Evolutionary conservation across 2,329 filamentous ascomycete species (phyloP).

Genomic region (Lecanicillium sp.): DNA sequence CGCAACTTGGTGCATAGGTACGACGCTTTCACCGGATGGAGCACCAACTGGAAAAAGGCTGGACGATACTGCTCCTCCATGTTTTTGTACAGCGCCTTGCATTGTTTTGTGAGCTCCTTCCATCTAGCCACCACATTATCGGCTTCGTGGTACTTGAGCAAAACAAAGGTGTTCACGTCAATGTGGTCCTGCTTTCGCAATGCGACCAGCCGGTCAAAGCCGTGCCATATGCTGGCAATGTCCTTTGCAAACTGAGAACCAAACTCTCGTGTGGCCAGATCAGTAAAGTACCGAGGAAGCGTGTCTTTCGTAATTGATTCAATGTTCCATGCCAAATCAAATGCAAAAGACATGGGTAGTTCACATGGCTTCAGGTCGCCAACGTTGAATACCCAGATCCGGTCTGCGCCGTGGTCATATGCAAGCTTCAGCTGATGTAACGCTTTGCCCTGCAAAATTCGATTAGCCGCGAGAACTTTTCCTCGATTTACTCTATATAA

Average conservation of each 20-base stretch:
- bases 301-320: conserved; percentile 29
- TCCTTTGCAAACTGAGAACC: conserved; percentile 32
- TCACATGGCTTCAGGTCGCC: conserved; percentile 53
- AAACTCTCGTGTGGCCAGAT: conserved; percentile 43
- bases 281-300: conserved; percentile 33
- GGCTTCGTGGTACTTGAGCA: conserved; percentile 53
- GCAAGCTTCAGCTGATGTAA: conserved; percentile 48
- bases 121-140: conserved; percentile 45
- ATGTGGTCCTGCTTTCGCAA: conserved; percentile 53
- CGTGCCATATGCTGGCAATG: conserved; percentile 41
- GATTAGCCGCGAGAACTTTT: background rate
- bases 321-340: conserved; percentile 50
- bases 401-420: conserved; percentile 35
- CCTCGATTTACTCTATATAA: fast-evolving
- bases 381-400: conserved; percentile 56
- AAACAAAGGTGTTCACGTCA: conserved; percentile 45
- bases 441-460: conserved; percentile 20
- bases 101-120: conserved; percentile 35
- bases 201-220: conserved; percentile 39
- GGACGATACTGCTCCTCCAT: conserved; percentile 35
- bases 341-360: conserved; percentile 44
- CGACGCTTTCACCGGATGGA: conserved; percentile 51
- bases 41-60: conserved; percentile 51
- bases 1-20: conserved; percentile 43
- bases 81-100: conserved; percentile 34